Conservation (phyloP, 306 rosid genomes). For the Quercus dentata region DNA sequence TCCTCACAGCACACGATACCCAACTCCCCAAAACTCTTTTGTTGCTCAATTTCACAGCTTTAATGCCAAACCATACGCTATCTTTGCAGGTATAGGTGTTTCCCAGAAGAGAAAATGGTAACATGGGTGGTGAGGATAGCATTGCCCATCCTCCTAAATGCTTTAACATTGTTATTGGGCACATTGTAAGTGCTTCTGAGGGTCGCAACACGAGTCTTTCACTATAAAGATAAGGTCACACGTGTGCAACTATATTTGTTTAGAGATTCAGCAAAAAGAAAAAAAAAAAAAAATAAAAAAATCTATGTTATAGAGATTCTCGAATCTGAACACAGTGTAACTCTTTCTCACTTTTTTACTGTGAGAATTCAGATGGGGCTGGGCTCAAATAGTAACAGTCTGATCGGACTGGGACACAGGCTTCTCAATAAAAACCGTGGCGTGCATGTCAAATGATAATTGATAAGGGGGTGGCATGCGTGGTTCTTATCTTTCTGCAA, state of each 20-base stretch:
- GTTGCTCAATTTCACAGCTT: constrained; percentile 10
- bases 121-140: constrained; percentile 12
- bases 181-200: background rate
- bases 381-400: too few species aligned
- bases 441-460: too few species aligned
- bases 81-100: background rate
- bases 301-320: too few species aligned
- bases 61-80: constrained; percentile 2
- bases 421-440: too few species aligned
- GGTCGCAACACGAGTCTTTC: background rate
- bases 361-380: too few species aligned
- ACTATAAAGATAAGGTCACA: background rate
- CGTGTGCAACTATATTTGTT: background rate
- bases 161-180: background rate
- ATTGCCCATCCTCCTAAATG: constrained; percentile 12
- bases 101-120: constrained; percentile 15
- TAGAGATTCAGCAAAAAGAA: too few species aligned
- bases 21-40: constrained; percentile 5
- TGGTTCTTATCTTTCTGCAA: too few species aligned
- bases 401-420: too few species aligned
- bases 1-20: constrained; percentile 39
- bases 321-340: too few species aligned
- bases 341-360: too few species aligned
- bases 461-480: too few species aligned
- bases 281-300: too few species aligned